Conservation (phyloP, 2,329 filamentous ascomycete species). For the Lachnum nothofagi region DNA sequence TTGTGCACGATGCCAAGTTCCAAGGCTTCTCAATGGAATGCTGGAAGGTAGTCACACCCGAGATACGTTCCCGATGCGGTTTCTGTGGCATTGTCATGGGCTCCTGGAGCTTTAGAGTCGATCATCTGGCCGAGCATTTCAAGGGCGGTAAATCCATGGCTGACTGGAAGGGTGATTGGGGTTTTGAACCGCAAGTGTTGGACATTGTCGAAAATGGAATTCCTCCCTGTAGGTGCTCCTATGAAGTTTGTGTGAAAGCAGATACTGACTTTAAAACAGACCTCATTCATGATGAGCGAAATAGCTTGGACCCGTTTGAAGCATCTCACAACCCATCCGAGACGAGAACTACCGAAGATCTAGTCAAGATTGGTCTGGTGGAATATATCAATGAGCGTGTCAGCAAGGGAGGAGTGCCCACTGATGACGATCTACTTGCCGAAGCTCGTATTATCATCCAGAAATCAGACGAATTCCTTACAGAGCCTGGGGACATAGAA, state of each 20-base stretch:
- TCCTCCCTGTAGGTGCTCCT: conserved; percentile 52
- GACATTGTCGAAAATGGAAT: conserved; percentile 63
- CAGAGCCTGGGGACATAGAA: conserved; percentile 31
- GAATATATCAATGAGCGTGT: conserved; percentile 46
- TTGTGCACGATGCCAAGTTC: conserved; percentile 58
- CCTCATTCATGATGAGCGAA: conserved; percentile 59
- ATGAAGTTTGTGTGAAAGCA: conserved; percentile 23
- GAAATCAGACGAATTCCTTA: conserved; percentile 46
- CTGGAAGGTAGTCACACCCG: conserved; percentile 56
- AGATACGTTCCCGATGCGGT: conserved; percentile 60
- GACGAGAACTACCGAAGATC: conserved; percentile 55
- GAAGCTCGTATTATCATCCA: conserved; percentile 57
- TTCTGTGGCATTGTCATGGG: conserved; percentile 60
- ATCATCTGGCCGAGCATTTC: conserved; percentile 64
- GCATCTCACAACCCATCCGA: conserved; percentile 38
- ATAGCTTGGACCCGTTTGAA: conserved; percentile 50
- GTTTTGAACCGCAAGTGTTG: conserved; percentile 57
- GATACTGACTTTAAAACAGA: conserved; percentile 37
- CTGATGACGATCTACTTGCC: conserved; percentile 50
- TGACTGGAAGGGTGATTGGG: conserved; percentile 67
- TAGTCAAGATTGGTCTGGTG: conserved; percentile 53
- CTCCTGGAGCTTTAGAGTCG: conserved; percentile 55
- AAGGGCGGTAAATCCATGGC: conserved; percentile 62
- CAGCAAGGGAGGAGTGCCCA: conserved; percentile 38
- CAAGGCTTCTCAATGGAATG: conserved; percentile 59